Conservation (phyloP, 2,329 filamentous ascomycete species). For the Graphilbum ipis-grandicollis region DNA sequence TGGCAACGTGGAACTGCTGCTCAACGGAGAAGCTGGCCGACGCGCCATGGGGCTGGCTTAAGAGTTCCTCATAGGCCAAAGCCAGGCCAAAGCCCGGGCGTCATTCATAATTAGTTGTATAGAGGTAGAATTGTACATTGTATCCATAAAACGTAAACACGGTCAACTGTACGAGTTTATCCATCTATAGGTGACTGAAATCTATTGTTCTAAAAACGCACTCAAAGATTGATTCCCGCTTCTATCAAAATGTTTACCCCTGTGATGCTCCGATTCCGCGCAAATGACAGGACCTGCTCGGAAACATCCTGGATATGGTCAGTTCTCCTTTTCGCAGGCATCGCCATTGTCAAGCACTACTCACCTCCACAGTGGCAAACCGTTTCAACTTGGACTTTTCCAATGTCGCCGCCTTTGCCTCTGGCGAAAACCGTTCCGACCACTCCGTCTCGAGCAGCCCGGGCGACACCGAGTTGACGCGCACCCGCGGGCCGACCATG, state of each 20-base stretch:
- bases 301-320: slow-evolving; percentile 7
- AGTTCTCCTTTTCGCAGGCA: too few relatives aligned
- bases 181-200: too few relatives aligned
- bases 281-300: slow-evolving; percentile 3
- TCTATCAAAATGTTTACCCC: slow-evolving; percentile 4
- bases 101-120: too few relatives aligned
- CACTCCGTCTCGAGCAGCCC: slow-evolving; percentile 42
- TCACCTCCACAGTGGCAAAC: slow-evolving; percentile 32
- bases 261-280: slow-evolving; percentile 2
- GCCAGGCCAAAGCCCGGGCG: background rate
- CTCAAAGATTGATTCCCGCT: background rate
- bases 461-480: slow-evolving; percentile 40
- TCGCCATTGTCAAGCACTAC: too few relatives aligned
- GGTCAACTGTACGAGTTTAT: too few relatives aligned
- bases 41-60: background rate
- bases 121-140: too few relatives aligned
- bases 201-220: background rate
- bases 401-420: slow-evolving; percentile 34
- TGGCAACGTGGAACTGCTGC: background rate
- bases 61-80: background rate
- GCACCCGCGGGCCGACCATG: slow-evolving; percentile 33
- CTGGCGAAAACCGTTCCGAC: slow-evolving; percentile 39
- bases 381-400: slow-evolving; percentile 40
- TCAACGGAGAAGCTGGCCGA: background rate
- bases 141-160: too few relatives aligned